A percentile compares a stretch with the other conserved stretches of the same genome.
phyloP scores from a whole-genome alignment of 345 rosid species.

The Tarenaya hassleriana region DNA sequence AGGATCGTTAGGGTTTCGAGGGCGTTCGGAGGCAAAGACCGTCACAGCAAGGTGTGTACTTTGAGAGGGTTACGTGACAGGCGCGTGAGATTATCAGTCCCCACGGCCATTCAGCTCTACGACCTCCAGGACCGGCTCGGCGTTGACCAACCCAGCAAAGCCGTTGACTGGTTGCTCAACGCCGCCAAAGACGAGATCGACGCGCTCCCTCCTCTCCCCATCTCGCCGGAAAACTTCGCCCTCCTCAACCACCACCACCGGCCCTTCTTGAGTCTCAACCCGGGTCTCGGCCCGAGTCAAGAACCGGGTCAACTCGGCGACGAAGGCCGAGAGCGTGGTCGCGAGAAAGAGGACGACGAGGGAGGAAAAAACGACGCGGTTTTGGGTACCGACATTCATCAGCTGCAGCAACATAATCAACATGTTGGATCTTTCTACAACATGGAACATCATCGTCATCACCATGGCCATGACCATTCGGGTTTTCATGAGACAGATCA shows the following conservation, averaged over 20 bases:
- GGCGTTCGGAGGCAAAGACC: conserved; percentile 79
- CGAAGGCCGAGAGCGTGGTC: conserved; percentile 20
- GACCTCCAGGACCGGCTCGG: conserved; percentile 86
- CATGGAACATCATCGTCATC: conserved; percentile 42
- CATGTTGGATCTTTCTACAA: conserved; percentile 20
- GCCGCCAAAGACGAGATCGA: conserved; percentile 69
- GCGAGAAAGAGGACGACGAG: conserved; percentile 32
- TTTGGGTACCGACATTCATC: conserved; percentile 14
- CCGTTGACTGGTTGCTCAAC: conserved; percentile 69
- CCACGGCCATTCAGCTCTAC: conserved; percentile 75
- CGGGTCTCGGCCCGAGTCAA: conserved; percentile 26
- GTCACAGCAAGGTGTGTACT: conserved; percentile 80
- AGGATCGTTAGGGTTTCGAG: conserved; percentile 72
- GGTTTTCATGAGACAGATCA: conserved; percentile 16
- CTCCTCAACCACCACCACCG: conserved; percentile 30
- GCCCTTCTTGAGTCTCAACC: conserved; percentile 18
- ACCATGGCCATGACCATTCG: conserved; percentile 21
- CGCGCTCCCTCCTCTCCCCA: conserved; percentile 71
- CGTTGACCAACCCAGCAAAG: conserved; percentile 78
- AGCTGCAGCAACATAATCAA: too few relatives aligned
- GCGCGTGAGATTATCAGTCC: conserved; percentile 72
- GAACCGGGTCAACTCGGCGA: conserved; percentile 38
- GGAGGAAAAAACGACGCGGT: conserved; percentile 15
- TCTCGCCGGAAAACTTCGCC: conserved; percentile 34
- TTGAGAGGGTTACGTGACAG: conserved; percentile 75